These are phyloP conservation scores for Entrophospora sp. DNA, from an alignment of 192 early-diverging fungal genomes.

Conservation along the genomic window DNA sequence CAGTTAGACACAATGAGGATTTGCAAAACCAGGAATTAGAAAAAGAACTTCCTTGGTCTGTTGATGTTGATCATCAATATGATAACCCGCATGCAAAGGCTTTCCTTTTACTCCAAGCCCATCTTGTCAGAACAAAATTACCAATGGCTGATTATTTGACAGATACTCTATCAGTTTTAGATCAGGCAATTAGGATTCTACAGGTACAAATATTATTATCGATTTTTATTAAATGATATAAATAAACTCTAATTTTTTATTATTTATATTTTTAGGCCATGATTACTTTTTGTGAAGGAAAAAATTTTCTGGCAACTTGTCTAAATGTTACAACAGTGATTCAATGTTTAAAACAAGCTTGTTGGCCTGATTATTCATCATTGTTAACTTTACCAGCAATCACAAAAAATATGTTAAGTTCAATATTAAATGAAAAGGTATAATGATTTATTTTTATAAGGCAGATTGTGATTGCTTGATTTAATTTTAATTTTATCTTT, in stretches of 20 bases:
- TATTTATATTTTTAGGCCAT: conserved; percentile 54
- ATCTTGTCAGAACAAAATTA: conserved; percentile 68
- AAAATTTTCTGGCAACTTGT: conserved; percentile 54
- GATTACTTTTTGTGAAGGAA: conserved; percentile 75
- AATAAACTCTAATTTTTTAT: conserved; percentile 2
- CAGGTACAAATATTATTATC: conserved; percentile 31
- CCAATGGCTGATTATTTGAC: conserved; percentile 88
- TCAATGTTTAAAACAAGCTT: conserved; percentile 90
- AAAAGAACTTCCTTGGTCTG: conserved; percentile 55
- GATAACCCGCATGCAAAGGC: conserved; percentile 88
- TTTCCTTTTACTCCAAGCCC: conserved; percentile 81
- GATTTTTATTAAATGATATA: neutral
- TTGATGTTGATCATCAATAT: conserved; percentile 52
- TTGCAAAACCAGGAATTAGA: conserved; percentile 78
- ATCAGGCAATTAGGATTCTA: conserved; percentile 83
- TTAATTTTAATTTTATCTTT: neutral
- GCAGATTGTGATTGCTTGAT: neutral
- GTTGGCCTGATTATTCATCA: conserved; percentile 68
- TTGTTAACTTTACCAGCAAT: conserved; percentile 60
- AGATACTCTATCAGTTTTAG: conserved; percentile 83
- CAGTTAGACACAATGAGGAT: conserved; percentile 95
- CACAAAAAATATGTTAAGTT: conserved; percentile 9
- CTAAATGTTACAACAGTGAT: conserved; percentile 73
- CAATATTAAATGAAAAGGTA: conserved; percentile 25
- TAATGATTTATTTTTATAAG: no score